A percentile compares a stretch with the other conserved stretches of the same genome.
These are phyloP conservation scores for Ophiocordyceps camponoti-saundersi DNA, from an alignment of 2,329 filamentous ascomycete species.

Conservation along the genomic window DNA sequence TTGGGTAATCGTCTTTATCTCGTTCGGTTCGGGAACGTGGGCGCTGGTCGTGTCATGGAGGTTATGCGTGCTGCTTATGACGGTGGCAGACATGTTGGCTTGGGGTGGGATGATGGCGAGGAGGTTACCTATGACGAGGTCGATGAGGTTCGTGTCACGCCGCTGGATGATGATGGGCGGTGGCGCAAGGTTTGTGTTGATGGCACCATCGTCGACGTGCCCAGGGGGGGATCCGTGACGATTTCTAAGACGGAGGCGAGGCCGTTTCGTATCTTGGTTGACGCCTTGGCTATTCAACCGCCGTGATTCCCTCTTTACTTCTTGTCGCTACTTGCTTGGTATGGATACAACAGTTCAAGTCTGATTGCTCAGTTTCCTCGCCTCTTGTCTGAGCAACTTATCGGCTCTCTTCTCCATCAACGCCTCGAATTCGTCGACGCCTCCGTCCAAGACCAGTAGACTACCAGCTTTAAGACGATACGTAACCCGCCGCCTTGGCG, in stretches of 20 bases:
- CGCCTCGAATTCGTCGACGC: slow-evolving; percentile 49
- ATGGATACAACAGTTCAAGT: not conserved
- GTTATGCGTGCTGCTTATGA: slow-evolving; percentile 55
- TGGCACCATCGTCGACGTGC: slow-evolving; percentile 66
- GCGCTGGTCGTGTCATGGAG: slow-evolving; percentile 51
- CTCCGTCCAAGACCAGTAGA: slow-evolving; percentile 35
- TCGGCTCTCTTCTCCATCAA: slow-evolving; percentile 41
- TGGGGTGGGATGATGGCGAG: slow-evolving; percentile 35
- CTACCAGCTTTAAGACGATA: slow-evolving; percentile 43
- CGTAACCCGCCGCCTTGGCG: slow-evolving; percentile 31
- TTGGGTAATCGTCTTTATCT: slow-evolving; percentile 55
- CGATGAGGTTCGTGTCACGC: slow-evolving; percentile 47
- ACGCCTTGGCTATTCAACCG: slow-evolving; percentile 9
- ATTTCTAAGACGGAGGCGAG: slow-evolving; percentile 31
- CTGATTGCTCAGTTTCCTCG: not conserved
- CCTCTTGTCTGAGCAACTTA: slow-evolving; percentile 16
- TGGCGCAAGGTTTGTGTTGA: slow-evolving; percentile 90
- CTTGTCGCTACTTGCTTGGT: not conserved
- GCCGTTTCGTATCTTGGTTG: slow-evolving; percentile 27
- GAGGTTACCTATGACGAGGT: slow-evolving; percentile 57
- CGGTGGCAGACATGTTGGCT: slow-evolving; percentile 35
- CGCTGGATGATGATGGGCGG: slow-evolving; percentile 47
- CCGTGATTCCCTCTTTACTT: not conserved
- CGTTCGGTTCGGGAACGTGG: slow-evolving; percentile 56
- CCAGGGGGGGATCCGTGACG: slow-evolving; percentile 52